Conservation (phyloP, 768 basidiomycete species). For the Boletus sp. region DNA sequence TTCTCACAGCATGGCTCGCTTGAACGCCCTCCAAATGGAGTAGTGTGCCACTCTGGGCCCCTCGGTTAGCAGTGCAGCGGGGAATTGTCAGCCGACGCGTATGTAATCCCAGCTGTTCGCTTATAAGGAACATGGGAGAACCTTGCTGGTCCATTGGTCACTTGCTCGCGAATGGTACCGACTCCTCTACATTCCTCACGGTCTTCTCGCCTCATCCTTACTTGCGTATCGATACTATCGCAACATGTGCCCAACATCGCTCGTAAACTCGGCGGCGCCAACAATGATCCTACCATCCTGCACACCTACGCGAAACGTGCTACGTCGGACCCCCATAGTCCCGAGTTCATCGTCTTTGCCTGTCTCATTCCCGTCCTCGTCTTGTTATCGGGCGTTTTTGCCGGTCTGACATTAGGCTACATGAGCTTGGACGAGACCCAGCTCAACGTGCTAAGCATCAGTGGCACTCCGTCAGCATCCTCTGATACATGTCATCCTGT, state of each 20-base stretch:
- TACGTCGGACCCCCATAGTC: conserved; percentile 12
- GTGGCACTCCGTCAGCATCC: conserved; percentile 71
- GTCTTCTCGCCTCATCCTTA: conserved; percentile 45
- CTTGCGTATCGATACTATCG: conserved; percentile 41
- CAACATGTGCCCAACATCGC: conserved; percentile 46
- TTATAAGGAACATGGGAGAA: not conserved
- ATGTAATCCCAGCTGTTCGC: not conserved
- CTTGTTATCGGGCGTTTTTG: conserved; percentile 80
- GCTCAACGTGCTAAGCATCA: conserved; percentile 81
- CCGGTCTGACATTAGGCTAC: conserved; percentile 88
- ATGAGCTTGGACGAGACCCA: conserved; percentile 94
- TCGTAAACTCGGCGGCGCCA: conserved; percentile 19
- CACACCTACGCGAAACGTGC: conserved; percentile 35
- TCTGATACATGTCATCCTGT: not conserved
- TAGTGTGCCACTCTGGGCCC: too few species aligned
- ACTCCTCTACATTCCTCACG: conserved; percentile 31
- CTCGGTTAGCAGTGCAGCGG: too few species aligned
- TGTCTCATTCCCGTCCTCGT: conserved; percentile 83
- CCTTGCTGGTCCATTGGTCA: not conserved
- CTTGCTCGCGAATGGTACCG: conserved; percentile 39
- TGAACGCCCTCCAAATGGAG: too few species aligned
- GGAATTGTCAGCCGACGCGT: too few species aligned
- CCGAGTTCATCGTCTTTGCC: conserved; percentile 40
- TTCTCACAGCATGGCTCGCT: too few species aligned
- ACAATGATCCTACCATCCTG: conserved; percentile 10